Conservation (phyloP, 495 filamentous ascomycete genomes). For the Opeltia flavorubescens region DNA sequence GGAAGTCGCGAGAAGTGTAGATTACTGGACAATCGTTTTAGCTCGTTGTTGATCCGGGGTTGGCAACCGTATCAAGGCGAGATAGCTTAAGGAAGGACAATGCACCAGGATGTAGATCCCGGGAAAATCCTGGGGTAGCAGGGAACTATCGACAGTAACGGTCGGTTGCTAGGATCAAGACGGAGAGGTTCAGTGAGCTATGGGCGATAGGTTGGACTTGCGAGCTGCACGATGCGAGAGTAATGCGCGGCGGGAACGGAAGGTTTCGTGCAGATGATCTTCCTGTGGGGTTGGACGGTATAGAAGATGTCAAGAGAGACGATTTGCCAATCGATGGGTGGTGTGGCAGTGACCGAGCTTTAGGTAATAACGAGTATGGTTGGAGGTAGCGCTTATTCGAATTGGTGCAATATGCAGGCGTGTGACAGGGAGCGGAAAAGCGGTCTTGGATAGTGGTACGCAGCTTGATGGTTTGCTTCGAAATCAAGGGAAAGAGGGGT, state of each 20-base stretch:
- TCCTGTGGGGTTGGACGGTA: conserved; percentile 11
- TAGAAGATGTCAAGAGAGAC: not conserved
- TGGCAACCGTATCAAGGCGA: not conserved
- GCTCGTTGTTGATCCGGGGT: not conserved
- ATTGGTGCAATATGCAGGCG: conserved; percentile 9
- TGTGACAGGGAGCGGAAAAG: conserved; percentile 8
- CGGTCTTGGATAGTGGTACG: conserved; percentile 1
- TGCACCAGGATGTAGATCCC: not conserved
- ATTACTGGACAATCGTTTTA: no score
- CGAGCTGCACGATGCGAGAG: conserved; percentile 8
- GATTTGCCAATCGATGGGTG: conserved; percentile 5
- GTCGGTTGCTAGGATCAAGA: not conserved
- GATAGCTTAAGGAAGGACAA: not conserved
- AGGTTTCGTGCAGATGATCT: conserved; percentile 18
- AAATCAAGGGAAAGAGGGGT: not conserved
- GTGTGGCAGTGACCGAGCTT: not conserved
- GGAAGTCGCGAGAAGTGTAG: not conserved
- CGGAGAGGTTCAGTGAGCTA: conserved; percentile 1
- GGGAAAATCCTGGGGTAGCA: not conserved
- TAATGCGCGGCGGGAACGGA: conserved; percentile 16
- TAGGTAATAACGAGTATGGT: not conserved
- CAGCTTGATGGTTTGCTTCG: not conserved
- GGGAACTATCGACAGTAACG: not conserved
- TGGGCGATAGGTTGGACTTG: conserved; percentile 3
- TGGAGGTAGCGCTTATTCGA: conserved; percentile 1